Evolutionary conservation across 1,139 yeast genomes (phyloP), one percentile per base, ranked within the genome.

Genomic region (Yamadazyma trypodendri): DNA sequence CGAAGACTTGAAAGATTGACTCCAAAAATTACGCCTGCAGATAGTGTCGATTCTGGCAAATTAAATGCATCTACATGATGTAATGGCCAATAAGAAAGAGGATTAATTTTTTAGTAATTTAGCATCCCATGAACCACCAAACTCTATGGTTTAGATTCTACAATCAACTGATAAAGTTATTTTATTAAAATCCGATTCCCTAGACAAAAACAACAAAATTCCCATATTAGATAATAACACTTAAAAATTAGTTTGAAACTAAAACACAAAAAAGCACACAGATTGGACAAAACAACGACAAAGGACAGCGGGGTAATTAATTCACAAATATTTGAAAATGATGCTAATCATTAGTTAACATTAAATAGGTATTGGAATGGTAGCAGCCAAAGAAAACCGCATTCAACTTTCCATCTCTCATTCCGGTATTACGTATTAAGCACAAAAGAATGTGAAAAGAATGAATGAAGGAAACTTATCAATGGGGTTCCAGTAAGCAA

Each of bases 1-100:
- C 33, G 51, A 48, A 62, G 52, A 48, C 31, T 25, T 33, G 16
- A 34, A 28, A 28, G 31, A 28, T 18, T 28, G 11, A 6, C 6
- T 11, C 15, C 11, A 23, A 23, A 23, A n/a, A 6, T 23, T 11
- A 12, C 4, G 12, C 28, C 28, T 24, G 28, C 28, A 24, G 9
- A 24, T 24, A 24, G 15, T 12, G 7, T 12, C 28, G n/a, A n/a
- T n/a, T n/a, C n/a, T n/a, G n/a, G n/a, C n/a, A n/a, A n/a, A n/a
- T n/a, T n/a, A n/a, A n/a, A n/a, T n/a, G n/a, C 8, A 4, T 3
- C 11, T 10, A 29, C 31, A 14, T 18, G 32, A 29, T 20, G 29
- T 27, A 27, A 27, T 14, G 16, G 24, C 32, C 32, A 18, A 29
- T 24, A 12, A 15, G 15, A 24, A 11, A 12, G 15, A 24, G 9